Percentiles rank a stretch among this genome's conserved stretches.
Evolutionary conservation across 345 rosid species (phyloP).

Genomic region (Acer yangbiense): DNA sequence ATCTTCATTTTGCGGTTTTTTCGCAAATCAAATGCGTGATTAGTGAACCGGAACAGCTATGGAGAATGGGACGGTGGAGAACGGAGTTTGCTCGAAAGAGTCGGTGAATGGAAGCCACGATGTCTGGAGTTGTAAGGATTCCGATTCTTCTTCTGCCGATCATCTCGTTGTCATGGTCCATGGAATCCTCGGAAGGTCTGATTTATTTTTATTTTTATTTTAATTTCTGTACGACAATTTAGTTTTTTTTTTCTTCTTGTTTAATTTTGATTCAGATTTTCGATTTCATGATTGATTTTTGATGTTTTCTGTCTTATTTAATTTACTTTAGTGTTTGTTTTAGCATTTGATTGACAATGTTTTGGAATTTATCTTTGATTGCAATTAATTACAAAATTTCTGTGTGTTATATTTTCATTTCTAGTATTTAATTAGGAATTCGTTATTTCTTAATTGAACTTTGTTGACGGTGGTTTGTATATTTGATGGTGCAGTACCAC

Average conservation of each 20-base stretch:
- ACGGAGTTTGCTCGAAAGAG: constrained; percentile 68
- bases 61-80: constrained; percentile 31
- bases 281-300: not conserved
- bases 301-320: too few species aligned
- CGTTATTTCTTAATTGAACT: not conserved
- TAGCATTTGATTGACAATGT: not conserved
- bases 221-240: too few species aligned
- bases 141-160: constrained; percentile 72
- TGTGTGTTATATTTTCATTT: not conserved
- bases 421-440: not conserved
- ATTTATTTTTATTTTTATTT: not conserved
- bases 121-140: constrained; percentile 65
- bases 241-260: not conserved
- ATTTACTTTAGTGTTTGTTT: too few species aligned
- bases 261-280: not conserved
- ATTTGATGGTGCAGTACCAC: constrained; percentile 53
- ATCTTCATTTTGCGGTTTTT: not conserved
- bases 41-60: not conserved
- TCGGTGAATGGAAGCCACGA: constrained; percentile 69
- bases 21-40: constrained; percentile 16
- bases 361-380: not conserved
- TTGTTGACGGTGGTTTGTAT: constrained; percentile 1
- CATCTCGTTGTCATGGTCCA: constrained; percentile 97
- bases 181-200: constrained; percentile 94
- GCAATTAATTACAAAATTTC: not conserved